Percentiles rank a stretch among this genome's conserved stretches.
These are phyloP conservation scores for Fusarium tjaetaba DNA, from an alignment of 2,329 filamentous ascomycete genomes.

Conservation along the genomic window DNA sequence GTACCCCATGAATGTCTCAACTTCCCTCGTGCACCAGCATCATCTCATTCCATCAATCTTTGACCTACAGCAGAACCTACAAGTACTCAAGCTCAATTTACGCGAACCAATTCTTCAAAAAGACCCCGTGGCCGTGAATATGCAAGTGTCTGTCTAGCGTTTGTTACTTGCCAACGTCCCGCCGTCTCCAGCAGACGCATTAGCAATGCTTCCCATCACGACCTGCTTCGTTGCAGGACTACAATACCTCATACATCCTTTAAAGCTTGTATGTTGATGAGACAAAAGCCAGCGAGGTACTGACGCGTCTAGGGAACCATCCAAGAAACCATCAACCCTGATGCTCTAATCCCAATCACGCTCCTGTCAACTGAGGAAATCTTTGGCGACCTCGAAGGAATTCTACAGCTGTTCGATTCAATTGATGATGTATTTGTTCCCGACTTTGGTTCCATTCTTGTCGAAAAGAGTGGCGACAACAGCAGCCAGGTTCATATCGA, in stretches of 20 bases:
- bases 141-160: conserved; percentile 14
- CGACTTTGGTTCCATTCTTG: conserved; percentile 52
- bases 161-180: not conserved
- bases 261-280: conserved; percentile 46
- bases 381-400: conserved; percentile 49
- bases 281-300: not conserved
- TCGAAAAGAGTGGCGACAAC: conserved; percentile 49
- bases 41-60: not conserved
- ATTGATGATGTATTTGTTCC: conserved; percentile 53
- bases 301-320: conserved; percentile 48
- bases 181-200: not conserved
- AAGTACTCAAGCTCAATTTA: not conserved
- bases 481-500: not conserved
- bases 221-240: conserved; percentile 51
- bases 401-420: conserved; percentile 46
- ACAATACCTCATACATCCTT: conserved; percentile 53
- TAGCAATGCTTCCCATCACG: conserved; percentile 46
- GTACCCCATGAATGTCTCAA: conserved; percentile 8
- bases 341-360: conserved; percentile 54
- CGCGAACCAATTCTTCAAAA: rapidly evolving
- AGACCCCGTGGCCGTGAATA: not conserved
- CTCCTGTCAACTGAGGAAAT: conserved; percentile 52
- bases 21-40: conserved; percentile 9
- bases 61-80: not conserved
- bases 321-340: conserved; percentile 54